Evolutionary conservation across 1,284 basidiomycete genomes (phyloP), one percentile per base, ranked within the genome.

Genomic region (Agroathelia rolfsii): DNA sequence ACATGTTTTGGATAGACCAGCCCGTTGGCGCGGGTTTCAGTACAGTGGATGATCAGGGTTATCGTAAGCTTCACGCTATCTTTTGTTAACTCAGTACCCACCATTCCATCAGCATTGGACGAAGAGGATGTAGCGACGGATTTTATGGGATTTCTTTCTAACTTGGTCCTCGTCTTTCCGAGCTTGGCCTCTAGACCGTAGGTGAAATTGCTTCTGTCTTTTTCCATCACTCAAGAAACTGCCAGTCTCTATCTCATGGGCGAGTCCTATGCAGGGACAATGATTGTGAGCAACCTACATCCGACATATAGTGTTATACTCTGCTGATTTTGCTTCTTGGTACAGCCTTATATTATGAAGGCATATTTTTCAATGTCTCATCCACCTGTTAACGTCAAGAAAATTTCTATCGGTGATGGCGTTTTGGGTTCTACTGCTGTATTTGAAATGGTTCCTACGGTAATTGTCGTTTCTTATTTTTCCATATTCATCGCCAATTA

Each of bases 1-100:
- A 84, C 53, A 72, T 67, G 41, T 60, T 83, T 32, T 83, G 76
- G 76, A 57, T 83, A 28, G 81, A 82, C 47, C 77, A 82, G 40
- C 81, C 79, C 36, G 78, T 79, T 41, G 80, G 79, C 12, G 59
- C 60, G 7, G 80, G 81, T 2, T 82, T 62, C 47, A 65, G 76
- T 5, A 84, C 80, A 3, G 68, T 69, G 3, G 78, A 81, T 46
- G 54, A 61, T 9, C 47, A 61, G 29, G 71, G 76, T 18, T 77
- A 76, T 46, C 54, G 75, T 73, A 37, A 37, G 64, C 53, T 23
- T 5, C 34, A 19, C 18, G n/a, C n/a, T n/a, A 33, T 25, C 36
- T 25, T 40, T 30, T 8, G 40, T 34, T 10, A 9, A 10, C 4
- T 29, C 7, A 30, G 32, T n/a, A 31, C 6, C 29, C 16, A 8